Evolutionary conservation across 257 asterid species (phyloP).

Genomic region (Solanum chiquidenum): DNA sequence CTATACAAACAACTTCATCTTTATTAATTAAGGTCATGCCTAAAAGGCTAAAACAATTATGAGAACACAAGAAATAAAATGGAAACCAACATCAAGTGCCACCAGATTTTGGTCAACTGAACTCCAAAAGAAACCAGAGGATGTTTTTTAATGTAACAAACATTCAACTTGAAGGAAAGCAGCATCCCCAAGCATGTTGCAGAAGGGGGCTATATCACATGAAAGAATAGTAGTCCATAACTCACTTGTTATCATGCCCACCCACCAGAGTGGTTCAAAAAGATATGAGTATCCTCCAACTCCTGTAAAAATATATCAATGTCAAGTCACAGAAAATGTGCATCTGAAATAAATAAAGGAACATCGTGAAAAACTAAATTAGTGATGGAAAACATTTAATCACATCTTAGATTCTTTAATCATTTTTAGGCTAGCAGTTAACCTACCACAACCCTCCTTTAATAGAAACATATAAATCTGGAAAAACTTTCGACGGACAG

Average conservation of each 20-base stretch:
- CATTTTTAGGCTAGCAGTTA: background rate
- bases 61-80: background rate
- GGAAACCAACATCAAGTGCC: background rate
- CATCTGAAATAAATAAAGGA: background rate
- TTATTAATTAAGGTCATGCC: background rate
- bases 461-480: background rate
- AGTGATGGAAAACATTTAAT: background rate
- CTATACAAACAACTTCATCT: background rate
- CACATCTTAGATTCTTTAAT: background rate
- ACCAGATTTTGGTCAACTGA: background rate
- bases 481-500: background rate
- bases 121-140: background rate
- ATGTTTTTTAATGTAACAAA: background rate
- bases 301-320: slow-evolving; percentile 34
- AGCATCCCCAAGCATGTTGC: background rate
- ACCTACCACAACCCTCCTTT: background rate
- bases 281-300: slow-evolving; percentile 82
- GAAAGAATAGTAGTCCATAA: slow-evolving; percentile 3
- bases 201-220: background rate
- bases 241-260: slow-evolving; percentile 85
- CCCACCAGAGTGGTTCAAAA: slow-evolving; percentile 88
- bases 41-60: background rate
- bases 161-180: background rate
- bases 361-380: background rate
- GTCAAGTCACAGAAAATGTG: background rate